These are phyloP conservation scores for Turnera subulata DNA, from an alignment of 345 rosid species.

Conservation along the genomic window DNA sequence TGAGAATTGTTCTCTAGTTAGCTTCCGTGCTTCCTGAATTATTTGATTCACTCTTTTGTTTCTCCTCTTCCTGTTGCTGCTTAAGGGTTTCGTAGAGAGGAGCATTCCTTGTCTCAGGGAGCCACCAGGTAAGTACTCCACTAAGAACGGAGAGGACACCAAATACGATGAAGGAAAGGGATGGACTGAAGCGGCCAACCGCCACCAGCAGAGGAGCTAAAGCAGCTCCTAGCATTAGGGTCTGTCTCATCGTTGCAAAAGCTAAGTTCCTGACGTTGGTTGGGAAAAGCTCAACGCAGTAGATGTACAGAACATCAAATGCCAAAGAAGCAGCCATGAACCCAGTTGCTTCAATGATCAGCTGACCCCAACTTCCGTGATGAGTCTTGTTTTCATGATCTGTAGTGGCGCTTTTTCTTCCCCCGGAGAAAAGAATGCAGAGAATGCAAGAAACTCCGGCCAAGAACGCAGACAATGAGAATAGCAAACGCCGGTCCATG, in stretches of 20 bases:
- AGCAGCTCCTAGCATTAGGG: conserved; percentile 68
- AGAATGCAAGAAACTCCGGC: conserved; percentile 49
- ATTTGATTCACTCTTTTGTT: conserved; percentile 4
- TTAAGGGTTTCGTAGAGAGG: conserved; percentile 62
- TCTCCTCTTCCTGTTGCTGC: conserved; percentile 47
- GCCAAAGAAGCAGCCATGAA: conserved; percentile 65
- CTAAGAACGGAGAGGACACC: conserved; percentile 46
- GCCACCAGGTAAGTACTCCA: conserved; percentile 49
- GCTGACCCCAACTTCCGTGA: conserved; percentile 53
- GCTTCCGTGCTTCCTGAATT: conserved; percentile 1
- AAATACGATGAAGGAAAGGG: conserved; percentile 50
- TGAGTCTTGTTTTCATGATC: conserved; percentile 3
- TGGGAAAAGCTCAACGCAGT: conserved; percentile 64
- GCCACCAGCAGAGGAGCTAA: conserved; percentile 61
- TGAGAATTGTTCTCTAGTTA: no score
- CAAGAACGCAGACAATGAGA: conserved; percentile 39
- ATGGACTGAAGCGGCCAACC: conserved; percentile 49
- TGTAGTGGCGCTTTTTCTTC: not conserved
- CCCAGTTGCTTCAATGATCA: conserved; percentile 46
- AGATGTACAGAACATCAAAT: conserved; percentile 52
- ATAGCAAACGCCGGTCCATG: conserved; percentile 49
- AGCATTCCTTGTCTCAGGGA: conserved; percentile 57
- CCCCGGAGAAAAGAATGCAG: conserved; percentile 47
- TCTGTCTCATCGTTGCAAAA: conserved; percentile 48
- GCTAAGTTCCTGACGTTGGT: conserved; percentile 69